Conservation (phyloP, 768 basidiomycete genomes). For the Boletus bicolor region DNA sequence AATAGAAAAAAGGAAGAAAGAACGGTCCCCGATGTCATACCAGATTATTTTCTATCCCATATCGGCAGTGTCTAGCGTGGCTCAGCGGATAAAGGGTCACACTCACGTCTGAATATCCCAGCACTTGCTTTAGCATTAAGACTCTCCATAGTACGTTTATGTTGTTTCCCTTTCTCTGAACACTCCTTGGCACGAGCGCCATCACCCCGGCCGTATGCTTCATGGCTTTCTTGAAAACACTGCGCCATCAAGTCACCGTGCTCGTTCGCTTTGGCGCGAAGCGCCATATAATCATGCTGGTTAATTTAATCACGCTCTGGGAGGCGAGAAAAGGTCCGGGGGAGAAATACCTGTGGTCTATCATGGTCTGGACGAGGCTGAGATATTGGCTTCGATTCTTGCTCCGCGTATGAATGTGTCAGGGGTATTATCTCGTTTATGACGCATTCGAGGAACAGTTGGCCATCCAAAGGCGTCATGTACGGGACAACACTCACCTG, state of each 20-base stretch:
- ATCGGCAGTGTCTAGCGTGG: neutral
- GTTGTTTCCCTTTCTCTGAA: slow-evolving; percentile 74
- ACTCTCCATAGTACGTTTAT: slow-evolving; percentile 73
- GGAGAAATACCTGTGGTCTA: slow-evolving; percentile 16
- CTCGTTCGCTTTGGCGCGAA: slow-evolving; percentile 73
- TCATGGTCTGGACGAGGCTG: slow-evolving; percentile 15
- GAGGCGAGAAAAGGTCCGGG: neutral
- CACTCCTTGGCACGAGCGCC: slow-evolving; percentile 80
- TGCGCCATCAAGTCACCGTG: slow-evolving; percentile 79
- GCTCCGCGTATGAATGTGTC: slow-evolving; percentile 11
- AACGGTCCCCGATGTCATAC: slow-evolving; percentile 30
- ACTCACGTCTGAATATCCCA: slow-evolving; percentile 77
- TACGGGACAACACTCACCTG: slow-evolving; percentile 14
- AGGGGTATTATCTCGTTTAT: slow-evolving; percentile 1
- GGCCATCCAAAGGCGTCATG: neutral
- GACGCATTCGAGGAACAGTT: neutral
- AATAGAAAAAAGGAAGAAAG: neutral
- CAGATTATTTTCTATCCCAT: slow-evolving; percentile 66
- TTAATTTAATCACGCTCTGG: slow-evolving; percentile 39
- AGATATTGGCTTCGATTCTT: slow-evolving; percentile 12
- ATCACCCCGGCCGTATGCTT: slow-evolving; percentile 70
- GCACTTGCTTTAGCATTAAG: slow-evolving; percentile 79
- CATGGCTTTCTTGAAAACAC: slow-evolving; percentile 67
- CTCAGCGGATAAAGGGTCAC: neutral
- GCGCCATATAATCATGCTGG: slow-evolving; percentile 64